Evolutionary conservation across 2,329 filamentous ascomycete species (phyloP).

Genomic region (Niveomyces coronatus): DNA sequence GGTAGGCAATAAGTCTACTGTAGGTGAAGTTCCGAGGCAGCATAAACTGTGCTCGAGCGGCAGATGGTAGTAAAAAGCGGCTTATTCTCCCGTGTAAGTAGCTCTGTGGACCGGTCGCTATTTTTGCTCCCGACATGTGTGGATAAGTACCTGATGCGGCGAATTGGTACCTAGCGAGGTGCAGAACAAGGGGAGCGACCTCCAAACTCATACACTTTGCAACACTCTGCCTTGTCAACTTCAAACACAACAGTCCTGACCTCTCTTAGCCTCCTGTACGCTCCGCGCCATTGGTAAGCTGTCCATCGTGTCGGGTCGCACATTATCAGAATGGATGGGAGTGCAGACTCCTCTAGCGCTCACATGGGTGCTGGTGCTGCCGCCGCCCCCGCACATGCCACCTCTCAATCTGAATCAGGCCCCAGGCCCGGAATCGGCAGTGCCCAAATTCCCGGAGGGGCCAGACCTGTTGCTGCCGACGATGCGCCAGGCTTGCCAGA

Average conservation of each 20-base stretch:
- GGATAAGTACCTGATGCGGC: no score
- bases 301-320: slow-evolving; percentile 2
- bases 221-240: neutral
- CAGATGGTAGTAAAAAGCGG: no score
- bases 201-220: no score
- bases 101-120: no score
- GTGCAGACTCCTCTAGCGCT: slow-evolving; percentile 7
- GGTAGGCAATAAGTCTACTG: no score
- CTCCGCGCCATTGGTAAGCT: slow-evolving; percentile 1
- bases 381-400: slow-evolving; percentile 4
- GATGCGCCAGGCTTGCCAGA: slow-evolving; percentile 11
- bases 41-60: no score
- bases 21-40: no score
- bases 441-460: slow-evolving; percentile 12
- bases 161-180: no score
- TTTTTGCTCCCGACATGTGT: no score
- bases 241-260: neutral
- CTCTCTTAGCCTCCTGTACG: slow-evolving; percentile 2
- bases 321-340: slow-evolving; percentile 5
- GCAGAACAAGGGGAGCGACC: no score
- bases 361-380: no score
- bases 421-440: slow-evolving; percentile 8
- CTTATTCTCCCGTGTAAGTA: no score
- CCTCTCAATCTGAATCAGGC: slow-evolving; percentile 3
- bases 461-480: slow-evolving; percentile 9